Evolutionary conservation across 176 grass and related monocot genomes (phyloP).

Genomic region (Musa acuminata): DNA sequence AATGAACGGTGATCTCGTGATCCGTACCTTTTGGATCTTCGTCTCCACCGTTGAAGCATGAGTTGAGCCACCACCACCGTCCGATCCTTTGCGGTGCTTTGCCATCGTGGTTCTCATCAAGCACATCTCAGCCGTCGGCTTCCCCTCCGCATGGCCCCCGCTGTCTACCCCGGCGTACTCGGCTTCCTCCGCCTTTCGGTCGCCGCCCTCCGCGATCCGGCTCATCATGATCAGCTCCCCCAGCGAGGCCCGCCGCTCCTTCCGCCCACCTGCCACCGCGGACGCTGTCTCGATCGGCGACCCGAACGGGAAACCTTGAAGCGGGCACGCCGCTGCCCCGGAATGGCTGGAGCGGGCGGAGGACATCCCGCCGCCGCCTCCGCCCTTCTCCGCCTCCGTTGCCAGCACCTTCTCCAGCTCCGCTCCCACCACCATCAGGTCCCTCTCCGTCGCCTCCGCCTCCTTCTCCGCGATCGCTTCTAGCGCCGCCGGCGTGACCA

Average conservation of each 20-base stretch:
- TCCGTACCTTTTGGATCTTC: conserved; percentile 62
- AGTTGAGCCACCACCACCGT: background rate
- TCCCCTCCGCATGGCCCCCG: conserved; percentile 21
- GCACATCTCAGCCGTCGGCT: conserved; percentile 12
- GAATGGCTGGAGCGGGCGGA: conserved; percentile 17
- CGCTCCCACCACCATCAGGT: conserved; percentile 61
- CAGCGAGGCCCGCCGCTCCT: conserved; percentile 61
- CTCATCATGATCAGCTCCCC: conserved; percentile 88
- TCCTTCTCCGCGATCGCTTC: conserved; percentile 74
- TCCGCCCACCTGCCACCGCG: conserved; percentile 20
- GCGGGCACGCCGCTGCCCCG: conserved; percentile 63
- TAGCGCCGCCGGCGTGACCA: conserved; percentile 18
- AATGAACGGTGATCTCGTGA: background rate
- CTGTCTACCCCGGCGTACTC: background rate
- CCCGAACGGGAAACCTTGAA: conserved; percentile 78
- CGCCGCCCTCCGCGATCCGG: conserved; percentile 40
- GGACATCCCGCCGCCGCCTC: conserved; percentile 24
- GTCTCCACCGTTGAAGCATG: conserved; percentile 24
- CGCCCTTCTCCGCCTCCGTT: conserved; percentile 27
- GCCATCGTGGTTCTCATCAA: conserved; percentile 35
- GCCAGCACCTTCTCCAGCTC: conserved; percentile 88
- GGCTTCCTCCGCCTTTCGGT: background rate
- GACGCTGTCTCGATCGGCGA: conserved; percentile 50
- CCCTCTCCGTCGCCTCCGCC: conserved; percentile 59
- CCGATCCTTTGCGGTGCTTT: conserved; percentile 10